A percentile compares a stretch with the other conserved stretches of the same genome.
Conservation (phyloP, 495 filamentous ascomycete species). For the Chaetomidium leptoderma region DNA sequence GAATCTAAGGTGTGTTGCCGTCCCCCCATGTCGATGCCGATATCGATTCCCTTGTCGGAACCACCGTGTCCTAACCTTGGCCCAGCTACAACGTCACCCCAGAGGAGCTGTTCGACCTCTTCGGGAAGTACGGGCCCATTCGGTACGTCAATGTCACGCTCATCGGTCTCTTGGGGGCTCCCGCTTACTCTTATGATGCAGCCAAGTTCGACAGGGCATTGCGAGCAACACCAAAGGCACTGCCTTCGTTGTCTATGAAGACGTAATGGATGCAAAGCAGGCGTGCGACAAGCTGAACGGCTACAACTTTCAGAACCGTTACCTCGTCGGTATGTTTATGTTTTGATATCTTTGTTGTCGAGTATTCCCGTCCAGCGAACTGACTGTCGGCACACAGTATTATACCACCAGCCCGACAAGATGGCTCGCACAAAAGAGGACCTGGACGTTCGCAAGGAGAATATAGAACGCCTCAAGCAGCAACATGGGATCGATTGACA, state of each 20-base stretch:
- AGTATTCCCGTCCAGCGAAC: not conserved
- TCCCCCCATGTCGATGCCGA: not conserved
- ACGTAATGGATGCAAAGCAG: slow-evolving; percentile 97
- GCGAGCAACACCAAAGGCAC: slow-evolving; percentile 97
- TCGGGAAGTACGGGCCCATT: slow-evolving; percentile 90
- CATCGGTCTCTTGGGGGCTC: not conserved
- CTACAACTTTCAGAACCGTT: slow-evolving; percentile 99
- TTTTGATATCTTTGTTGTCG: not conserved
- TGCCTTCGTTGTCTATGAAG: slow-evolving; percentile 97
- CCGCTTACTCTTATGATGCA: slow-evolving; percentile 42
- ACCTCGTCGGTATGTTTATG: slow-evolving; percentile 81
- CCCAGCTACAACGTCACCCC: slow-evolving; percentile 89
- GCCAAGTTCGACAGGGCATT: slow-evolving; percentile 97
- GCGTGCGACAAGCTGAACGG: slow-evolving; percentile 99
- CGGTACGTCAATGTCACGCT: slow-evolving; percentile 54
- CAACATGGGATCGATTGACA: slow-evolving; percentile 98
- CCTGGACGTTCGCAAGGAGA: slow-evolving; percentile 87
- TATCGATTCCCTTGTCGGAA: slow-evolving; percentile 6
- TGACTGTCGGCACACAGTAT: slow-evolving; percentile 53
- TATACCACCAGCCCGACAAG: slow-evolving; percentile 99
- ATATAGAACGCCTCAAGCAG: slow-evolving; percentile 94
- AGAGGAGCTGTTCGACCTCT: slow-evolving; percentile 90
- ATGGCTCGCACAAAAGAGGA: slow-evolving; percentile 91
- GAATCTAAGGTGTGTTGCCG: slow-evolving; percentile 74
- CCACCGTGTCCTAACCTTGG: slow-evolving; percentile 22